Base-by-base conservation (phyloP, 805 yeast species). In the Kluyveromyces lactis region DNA sequence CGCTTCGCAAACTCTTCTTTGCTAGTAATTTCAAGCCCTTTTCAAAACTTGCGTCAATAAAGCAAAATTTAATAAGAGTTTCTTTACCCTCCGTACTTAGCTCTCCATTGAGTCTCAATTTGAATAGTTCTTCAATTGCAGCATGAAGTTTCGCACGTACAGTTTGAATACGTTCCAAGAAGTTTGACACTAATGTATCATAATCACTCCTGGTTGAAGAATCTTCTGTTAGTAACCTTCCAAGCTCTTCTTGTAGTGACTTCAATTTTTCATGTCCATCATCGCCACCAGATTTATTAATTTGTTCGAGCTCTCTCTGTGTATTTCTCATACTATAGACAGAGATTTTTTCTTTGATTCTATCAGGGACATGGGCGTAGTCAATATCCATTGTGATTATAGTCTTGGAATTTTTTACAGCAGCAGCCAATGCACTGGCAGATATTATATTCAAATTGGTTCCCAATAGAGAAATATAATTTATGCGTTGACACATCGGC, bases 281-380 rank as follows among this genome's bases (percentile, higher is more conserved):
- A 8, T 28, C 16, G n/a, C 36, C 21, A 15, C 27, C 38, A 8
- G 36, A 26, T 21, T 37, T 38, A 7, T 43, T 46, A 4, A 50
- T 48, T 13, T 44, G 51, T 30, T 55, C 50, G 23, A 80, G 58
- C 38, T 75, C 71, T 17, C 63, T 57, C 49, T 81, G 89, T 77
- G 86, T 78, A 58, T 89, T 89, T 52, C 80, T 74, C 77, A 89
- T 79, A 9, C 90, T 78, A 55, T 81, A 81, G 18, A 84, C 65
- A 0, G 94, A 86, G 36, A 87, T 71, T 42, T 73, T 73, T 42
- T 83, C 81, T 50, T 72, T 77, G 47, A 79, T 66, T 32, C 72
- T 65, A 18, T 69, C 69, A 1, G 87, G 77, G 49, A 84, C 67
- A 7, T 66, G 62, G 3, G 67, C 75, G 40, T 66, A 67, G 47